Conservation (phyloP, 2,329 filamentous ascomycete genomes). For the Magnaporthales sp. region DNA sequence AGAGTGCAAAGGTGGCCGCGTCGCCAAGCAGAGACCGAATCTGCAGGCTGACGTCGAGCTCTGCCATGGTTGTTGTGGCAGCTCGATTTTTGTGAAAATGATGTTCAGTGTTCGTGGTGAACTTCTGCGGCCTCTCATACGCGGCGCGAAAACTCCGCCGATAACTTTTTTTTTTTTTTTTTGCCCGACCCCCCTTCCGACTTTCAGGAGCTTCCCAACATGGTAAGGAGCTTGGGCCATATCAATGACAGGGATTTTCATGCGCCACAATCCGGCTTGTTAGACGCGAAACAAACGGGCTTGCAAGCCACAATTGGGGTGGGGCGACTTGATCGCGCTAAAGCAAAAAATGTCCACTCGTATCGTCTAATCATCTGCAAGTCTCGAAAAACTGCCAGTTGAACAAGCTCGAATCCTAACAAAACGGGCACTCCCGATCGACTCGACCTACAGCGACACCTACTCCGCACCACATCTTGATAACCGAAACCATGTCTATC, state of each 20-base stretch:
- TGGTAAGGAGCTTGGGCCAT: conserved; percentile 6
- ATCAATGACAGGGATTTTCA: not conserved
- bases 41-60: conserved; percentile 45
- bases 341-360: conserved; percentile 1
- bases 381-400: conserved; percentile 1
- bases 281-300: not conserved
- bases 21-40: conserved; percentile 48
- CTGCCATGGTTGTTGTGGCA: conserved; percentile 36
- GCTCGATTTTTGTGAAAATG: not conserved
- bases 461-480: not conserved
- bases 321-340: not conserved
- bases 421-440: not conserved
- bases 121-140: not conserved
- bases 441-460: not conserved
- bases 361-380: not conserved
- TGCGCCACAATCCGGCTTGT: not conserved
- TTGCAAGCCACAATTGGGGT: not conserved
- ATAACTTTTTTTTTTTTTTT: not conserved
- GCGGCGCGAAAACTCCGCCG: not conserved
- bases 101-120: not conserved
- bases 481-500: conserved; percentile 40
- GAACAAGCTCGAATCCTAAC: not conserved
- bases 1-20: conserved; percentile 41
- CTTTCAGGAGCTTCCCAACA: conserved; percentile 1
- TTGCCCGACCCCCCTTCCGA: not conserved